Base-by-base conservation (phyloP, 2,329 filamentous ascomycete genomes). In the Colletotrichum sp. region DNA sequence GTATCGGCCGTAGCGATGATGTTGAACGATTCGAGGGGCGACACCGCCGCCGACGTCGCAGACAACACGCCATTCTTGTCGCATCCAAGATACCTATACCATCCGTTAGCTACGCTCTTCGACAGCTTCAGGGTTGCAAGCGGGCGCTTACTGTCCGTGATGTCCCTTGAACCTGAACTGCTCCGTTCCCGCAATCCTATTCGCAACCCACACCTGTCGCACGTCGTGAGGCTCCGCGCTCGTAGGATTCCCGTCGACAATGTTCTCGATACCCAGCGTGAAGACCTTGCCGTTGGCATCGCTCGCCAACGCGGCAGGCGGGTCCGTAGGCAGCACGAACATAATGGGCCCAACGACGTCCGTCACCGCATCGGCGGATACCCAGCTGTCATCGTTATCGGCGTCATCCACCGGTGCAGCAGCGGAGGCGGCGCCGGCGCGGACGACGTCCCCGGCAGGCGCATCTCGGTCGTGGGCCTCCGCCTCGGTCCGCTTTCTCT, bases 201-300 rank as follows among this genome's bases (percentile, higher is more conserved):
- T 98, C 76, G 95, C 95, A 78, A 99, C 92, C 95, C 96, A 99
- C 18, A 99, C 97, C 87, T 98, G 96, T 76, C 96, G 90, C 76
- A 99, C 96, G 84, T 99, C 96, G 84, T 98, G 96, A 66, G 97
- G 97, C 86, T 99, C 97, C 10, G 96, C 95, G 7, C 93, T 98
- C n/a, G 90, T 84, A 5, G 95, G 91, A 82, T 98, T 94, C 30
- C 89, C 92, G 73, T 98, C 96, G 76, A 98, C 91, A 44, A 98
- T 93, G 83, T 99, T 98, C 87, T 98, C 95, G 66, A 99, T 87
- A 16, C 90, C 87, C 79, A 94, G 92, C 7, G 95, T 90, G 84
- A 98, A 99, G 18, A 99, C 94, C 82, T 94, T 95, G 75, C 97
- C 97, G 77, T 92, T 93, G 57, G 94, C 92, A 83, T 99, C 97